Conservation (phyloP, 768 basidiomycete species). For the Suillus hirtellus region DNA sequence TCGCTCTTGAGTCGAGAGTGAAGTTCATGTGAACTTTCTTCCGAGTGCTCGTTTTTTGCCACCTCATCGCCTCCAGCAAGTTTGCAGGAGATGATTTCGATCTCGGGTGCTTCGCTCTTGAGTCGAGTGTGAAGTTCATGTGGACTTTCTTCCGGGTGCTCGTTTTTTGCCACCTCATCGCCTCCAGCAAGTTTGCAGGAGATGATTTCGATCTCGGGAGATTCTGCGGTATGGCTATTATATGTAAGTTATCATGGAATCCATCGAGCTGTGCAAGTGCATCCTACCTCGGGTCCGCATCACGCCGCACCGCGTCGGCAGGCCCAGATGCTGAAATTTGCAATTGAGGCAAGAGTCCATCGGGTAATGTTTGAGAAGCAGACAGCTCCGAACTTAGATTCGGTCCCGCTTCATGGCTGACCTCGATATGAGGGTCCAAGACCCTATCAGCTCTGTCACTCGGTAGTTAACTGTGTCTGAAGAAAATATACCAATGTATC, state of each 20-base stretch:
- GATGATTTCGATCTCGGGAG: slow-evolving; percentile 14
- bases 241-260: not conserved
- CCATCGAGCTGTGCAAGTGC: not conserved
- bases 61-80: not conserved
- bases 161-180: not conserved
- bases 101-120: slow-evolving; percentile 3
- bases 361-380: not conserved
- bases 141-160: not conserved
- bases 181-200: slow-evolving; percentile 10
- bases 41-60: not conserved
- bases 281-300: not conserved
- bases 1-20: not conserved
- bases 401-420: not conserved
- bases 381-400: not conserved
- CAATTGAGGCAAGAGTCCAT: not conserved
- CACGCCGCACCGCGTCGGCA: not conserved
- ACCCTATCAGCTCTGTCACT: slow-evolving; percentile 3
- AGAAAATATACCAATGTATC: slow-evolving; percentile 29
- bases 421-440: not conserved
- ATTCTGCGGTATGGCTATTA: not conserved
- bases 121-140: not conserved
- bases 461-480: not conserved
- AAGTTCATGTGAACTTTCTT: not conserved
- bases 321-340: not conserved
- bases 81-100: slow-evolving; percentile 14